Evolutionary conservation across 768 basidiomycete genomes (phyloP), one percentile per base, ranked within the genome.

Genomic region (Myochromella boudieri): DNA sequence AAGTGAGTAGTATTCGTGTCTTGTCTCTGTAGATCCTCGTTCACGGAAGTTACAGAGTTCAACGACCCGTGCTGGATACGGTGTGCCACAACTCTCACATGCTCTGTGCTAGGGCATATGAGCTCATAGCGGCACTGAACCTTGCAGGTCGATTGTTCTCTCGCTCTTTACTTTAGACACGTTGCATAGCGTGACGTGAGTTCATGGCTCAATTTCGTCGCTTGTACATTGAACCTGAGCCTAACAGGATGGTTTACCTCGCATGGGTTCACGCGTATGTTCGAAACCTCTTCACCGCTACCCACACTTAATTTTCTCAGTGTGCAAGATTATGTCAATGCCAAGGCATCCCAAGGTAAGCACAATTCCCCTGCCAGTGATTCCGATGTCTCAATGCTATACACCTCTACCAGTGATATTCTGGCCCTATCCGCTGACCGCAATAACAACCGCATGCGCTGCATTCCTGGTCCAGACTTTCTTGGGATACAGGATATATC

Each of bases 301-400:
- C n/a, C 28, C 22, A n/a, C 11, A 15, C 10, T 20, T 17, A 26
- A 11, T 29, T 4, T 6, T 20, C 14, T 7, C 29, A 65, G 63
- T 10, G 55, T 60, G 12, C 31, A 54, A 37, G 59, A 57, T 44
- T 62, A 49, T 25, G 36, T 22, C 3, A 56, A 62, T 31, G 52
- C 52, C 1, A 10, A 36, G 7, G 39, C 48, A 12, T 32, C 61
- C 3, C 6, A 46, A 3, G 47, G 61, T 64, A 34, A 6, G 18
- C n/a, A n/a, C n/a, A n/a, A 34, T 34, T 4, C 18, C n/a, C n/a
- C n/a, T n/a, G n/a, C n/a, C n/a, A n/a, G n/a, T n/a, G n/a, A n/a
- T n/a, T n/a, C n/a, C n/a, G n/a, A n/a, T n/a, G n/a, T n/a, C n/a
- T n/a, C n/a, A n/a, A n/a, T n/a, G n/a, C n/a, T n/a, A n/a, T n/a